These are phyloP conservation scores for Lepiota brunneoincarnata DNA, from an alignment of 768 basidiomycete species.

Conservation along the genomic window DNA sequence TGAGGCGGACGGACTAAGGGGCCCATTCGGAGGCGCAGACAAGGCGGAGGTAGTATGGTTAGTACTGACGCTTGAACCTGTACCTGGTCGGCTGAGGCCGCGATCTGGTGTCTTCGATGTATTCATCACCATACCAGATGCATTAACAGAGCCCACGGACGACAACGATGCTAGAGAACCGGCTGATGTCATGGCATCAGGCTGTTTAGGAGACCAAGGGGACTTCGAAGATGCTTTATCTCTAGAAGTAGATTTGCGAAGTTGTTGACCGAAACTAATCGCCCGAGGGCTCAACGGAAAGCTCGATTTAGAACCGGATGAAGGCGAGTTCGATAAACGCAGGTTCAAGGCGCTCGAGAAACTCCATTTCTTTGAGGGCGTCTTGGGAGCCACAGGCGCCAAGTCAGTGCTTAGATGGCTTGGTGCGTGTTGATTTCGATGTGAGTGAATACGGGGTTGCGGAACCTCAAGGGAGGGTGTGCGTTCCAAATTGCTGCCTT, in stretches of 20 bases:
- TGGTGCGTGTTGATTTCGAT: constrained; percentile 27
- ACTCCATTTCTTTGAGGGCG: constrained; percentile 96
- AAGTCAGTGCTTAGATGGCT: constrained; percentile 35
- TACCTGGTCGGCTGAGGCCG: constrained; percentile 61
- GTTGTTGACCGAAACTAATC: constrained; percentile 62
- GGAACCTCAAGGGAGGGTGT: constrained; percentile 54
- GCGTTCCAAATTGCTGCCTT: constrained; percentile 47
- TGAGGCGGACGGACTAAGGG: constrained; percentile 73
- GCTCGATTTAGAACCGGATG: constrained; percentile 46
- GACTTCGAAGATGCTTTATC: constrained; percentile 53
- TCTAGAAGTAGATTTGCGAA: constrained; percentile 68
- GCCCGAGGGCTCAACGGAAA: constrained; percentile 68
- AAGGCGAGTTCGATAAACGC: constrained; percentile 66
- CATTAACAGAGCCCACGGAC: constrained; percentile 64
- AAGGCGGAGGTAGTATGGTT: constrained; percentile 55
- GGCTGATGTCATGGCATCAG: constrained; percentile 77
- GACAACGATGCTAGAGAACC: constrained; percentile 74
- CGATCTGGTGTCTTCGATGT: constrained; percentile 67
- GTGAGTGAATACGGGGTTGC: constrained; percentile 27
- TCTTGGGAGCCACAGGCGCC: constrained; percentile 52
- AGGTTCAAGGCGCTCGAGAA: constrained; percentile 84
- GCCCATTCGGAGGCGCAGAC: constrained; percentile 51
- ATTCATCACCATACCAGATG: constrained; percentile 40
- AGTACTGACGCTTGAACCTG: constrained; percentile 75
- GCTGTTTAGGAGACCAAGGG: constrained; percentile 69